Percentiles rank a stretch among this genome's conserved stretches.
These are phyloP conservation scores for Papiliotrema laurentii DNA, from an alignment of 1,284 basidiomycete genomes.

Conservation along the genomic window DNA sequence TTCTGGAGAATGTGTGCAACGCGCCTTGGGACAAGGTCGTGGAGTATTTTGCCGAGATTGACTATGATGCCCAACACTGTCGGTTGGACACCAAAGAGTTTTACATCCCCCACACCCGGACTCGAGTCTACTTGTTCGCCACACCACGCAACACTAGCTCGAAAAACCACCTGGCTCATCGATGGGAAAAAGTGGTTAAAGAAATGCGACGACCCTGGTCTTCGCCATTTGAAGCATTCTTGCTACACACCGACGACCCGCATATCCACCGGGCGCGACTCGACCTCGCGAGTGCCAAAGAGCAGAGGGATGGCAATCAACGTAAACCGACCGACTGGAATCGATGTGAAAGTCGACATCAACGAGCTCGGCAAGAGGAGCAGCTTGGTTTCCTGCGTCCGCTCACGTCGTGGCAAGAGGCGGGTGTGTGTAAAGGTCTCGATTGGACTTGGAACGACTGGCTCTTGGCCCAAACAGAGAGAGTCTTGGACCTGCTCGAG, in stretches of 20 bases:
- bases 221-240: constrained; percentile 81
- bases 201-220: constrained; percentile 78
- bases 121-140: constrained; percentile 80
- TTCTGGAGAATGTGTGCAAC: constrained; percentile 88
- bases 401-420: constrained; percentile 89
- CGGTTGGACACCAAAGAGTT: constrained; percentile 85
- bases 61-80: constrained; percentile 63
- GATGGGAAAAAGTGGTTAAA: constrained; percentile 67
- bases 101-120: constrained; percentile 92
- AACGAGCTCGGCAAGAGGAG: constrained; percentile 79
- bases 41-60: constrained; percentile 67
- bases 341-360: constrained; percentile 87
- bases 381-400: constrained; percentile 76
- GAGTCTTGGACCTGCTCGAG: constrained; percentile 92
- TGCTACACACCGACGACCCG: constrained; percentile 84
- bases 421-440: constrained; percentile 77
- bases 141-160: constrained; percentile 47
- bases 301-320: constrained; percentile 52
- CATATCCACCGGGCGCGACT: constrained; percentile 84
- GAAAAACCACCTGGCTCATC: constrained; percentile 57
- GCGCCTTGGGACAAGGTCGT: constrained; percentile 82
- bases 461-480: constrained; percentile 83
- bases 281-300: constrained; percentile 60
- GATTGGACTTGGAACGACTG: constrained; percentile 95
- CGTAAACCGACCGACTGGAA: constrained; percentile 67